Evolutionary conservation across 2,329 filamentous ascomycete species (phyloP).

Genomic region (Talaromyces rugulosus): DNA sequence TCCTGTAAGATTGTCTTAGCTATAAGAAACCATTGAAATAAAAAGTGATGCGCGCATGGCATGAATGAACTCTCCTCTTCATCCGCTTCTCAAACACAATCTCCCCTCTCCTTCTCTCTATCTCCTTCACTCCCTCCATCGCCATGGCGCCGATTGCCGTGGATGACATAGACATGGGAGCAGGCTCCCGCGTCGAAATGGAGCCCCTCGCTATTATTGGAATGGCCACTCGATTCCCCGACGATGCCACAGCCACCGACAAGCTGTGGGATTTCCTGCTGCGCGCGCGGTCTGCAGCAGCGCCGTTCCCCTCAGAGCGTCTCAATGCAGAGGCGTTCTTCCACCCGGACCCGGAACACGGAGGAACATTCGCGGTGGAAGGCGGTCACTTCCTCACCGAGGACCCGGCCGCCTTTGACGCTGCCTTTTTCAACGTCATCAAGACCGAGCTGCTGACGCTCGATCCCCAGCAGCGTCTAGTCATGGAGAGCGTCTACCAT

Average conservation of each 20-base stretch:
- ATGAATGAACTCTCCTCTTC: not conserved
- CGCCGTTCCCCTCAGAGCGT: slow-evolving; percentile 33
- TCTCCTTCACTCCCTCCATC: not conserved
- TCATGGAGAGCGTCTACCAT: slow-evolving; percentile 16
- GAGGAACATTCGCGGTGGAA: slow-evolving; percentile 23
- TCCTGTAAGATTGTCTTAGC: not conserved
- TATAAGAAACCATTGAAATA: not conserved
- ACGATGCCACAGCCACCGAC: slow-evolving; percentile 28
- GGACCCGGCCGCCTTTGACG: slow-evolving; percentile 27
- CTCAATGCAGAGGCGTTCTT: slow-evolving; percentile 33
- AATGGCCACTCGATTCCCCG: slow-evolving; percentile 25
- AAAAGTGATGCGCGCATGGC: not conserved
- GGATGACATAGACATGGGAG: not conserved
- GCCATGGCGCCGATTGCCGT: not conserved
- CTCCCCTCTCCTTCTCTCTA: not conserved
- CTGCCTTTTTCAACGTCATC: slow-evolving; percentile 20
- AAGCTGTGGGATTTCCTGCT: slow-evolving; percentile 32
- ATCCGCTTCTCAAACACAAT: not conserved
- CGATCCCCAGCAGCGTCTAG: slow-evolving; percentile 25
- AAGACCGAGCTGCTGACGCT: slow-evolving; percentile 9
- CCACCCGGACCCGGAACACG: slow-evolving; percentile 34
- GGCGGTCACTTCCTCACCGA: slow-evolving; percentile 13
- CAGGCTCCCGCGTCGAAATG: not conserved
- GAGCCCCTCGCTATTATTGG: slow-evolving; percentile 36
- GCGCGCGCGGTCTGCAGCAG: slow-evolving; percentile 24